These are phyloP conservation scores for Cordyceps militaris DNA, from an alignment of 2,329 filamentous ascomycete species.

Conservation along the genomic window DNA sequence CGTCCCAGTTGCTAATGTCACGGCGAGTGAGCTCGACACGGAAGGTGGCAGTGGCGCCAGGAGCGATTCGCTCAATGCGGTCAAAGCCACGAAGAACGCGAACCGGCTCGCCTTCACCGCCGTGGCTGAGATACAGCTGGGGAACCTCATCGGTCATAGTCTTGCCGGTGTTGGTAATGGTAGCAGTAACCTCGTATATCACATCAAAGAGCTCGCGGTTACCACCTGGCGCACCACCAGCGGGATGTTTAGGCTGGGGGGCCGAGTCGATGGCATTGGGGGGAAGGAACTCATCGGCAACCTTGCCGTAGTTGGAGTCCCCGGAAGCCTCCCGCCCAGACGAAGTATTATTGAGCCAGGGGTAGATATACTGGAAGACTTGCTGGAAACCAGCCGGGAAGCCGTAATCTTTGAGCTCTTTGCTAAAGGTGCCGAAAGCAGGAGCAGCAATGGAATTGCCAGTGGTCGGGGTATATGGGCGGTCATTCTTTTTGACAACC, in stretches of 20 bases:
- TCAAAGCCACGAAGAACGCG: constrained; percentile 74
- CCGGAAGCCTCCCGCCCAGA: constrained; percentile 47
- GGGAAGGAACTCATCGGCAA: constrained; percentile 54
- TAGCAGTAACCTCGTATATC: constrained; percentile 59
- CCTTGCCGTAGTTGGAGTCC: constrained; percentile 54
- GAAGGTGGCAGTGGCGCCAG: constrained; percentile 63
- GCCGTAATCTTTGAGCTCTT: constrained; percentile 55
- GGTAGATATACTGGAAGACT: constrained; percentile 57
- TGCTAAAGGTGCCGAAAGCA: constrained; percentile 56
- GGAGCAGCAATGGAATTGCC: constrained; percentile 59
- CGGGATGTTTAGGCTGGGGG: constrained; percentile 47
- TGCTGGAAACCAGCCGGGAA: constrained; percentile 55
- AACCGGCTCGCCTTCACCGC: constrained; percentile 64
- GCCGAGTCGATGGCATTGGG: constrained; percentile 46
- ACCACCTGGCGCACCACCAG: constrained; percentile 52
- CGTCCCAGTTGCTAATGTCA: constrained; percentile 85
- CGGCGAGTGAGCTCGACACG: constrained; percentile 63
- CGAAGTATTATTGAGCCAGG: constrained; percentile 61
- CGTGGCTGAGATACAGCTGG: constrained; percentile 75
- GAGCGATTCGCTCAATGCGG: constrained; percentile 57
- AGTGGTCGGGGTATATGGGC: constrained; percentile 49
- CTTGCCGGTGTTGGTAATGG: constrained; percentile 64
- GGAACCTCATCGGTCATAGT: constrained; percentile 62
- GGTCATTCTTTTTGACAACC: constrained; percentile 43
- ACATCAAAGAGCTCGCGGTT: constrained; percentile 61